Base-by-base conservation (phyloP, 177 flowering plant genomes). In the Vitis hybrid region DNA sequence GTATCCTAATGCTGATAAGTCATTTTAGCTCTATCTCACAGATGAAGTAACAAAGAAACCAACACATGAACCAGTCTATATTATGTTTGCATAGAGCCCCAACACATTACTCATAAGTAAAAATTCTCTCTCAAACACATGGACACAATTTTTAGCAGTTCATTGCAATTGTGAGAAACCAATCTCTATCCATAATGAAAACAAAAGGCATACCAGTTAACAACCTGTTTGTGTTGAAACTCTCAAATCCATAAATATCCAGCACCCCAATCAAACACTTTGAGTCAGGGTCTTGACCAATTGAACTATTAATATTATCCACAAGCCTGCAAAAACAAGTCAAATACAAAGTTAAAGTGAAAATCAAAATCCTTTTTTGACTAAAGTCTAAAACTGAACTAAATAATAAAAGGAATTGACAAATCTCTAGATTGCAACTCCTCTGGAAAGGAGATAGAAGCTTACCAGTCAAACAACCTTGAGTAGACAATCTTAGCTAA, bases 191-290 rank as follows among this genome's bases (percentile, higher is more conserved):
- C 64, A 69, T 62, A 18, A 76, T 18, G 56, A 84, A 80, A 79
- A 80, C 73, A 83, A 85, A 78, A 84, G 77, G 97, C 94, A 75
- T 91, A 88, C 93, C 93, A 58, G 86, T 77, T 84, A 90, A 88
- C 91, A 96, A 94, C 98, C 99, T 94, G 98, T 94, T 94, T 82
- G 97, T 91, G 93, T 94, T 91, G 88, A 94, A 94, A 84, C 98
- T 94, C 84, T 94, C 99, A 65, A 94, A 94, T 67, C 99, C 99
- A 81, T 94, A 94, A 51, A 94, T 94, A 82, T 94, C 99, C 77
- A 94, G 87, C 76, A 94, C 96, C 23, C 99, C 99, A 66, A 94
- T 94, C 66, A 94, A 80, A 69, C 55, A 70, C 79, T 90, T 93
- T 56, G 99, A 93, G 60, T 82, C 70, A 54, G 96, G 92, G 71